A percentile compares a stretch with the other conserved stretches of the same genome.
Conservation (phyloP, 2,329 filamentous ascomycete species). For the Pseudogymnoascus sp. region DNA sequence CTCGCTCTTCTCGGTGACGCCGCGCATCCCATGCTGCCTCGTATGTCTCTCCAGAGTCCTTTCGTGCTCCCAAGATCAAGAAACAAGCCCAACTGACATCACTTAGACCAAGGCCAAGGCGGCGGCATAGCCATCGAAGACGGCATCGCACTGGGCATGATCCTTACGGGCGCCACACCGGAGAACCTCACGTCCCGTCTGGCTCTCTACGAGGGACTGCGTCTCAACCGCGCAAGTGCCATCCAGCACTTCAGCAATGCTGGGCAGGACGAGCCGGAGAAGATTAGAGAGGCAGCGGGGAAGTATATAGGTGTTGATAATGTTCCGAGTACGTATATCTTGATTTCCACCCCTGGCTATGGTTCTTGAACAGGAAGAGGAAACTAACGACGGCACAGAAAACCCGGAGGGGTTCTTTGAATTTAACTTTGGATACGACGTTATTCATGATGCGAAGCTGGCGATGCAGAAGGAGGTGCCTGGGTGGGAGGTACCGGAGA, state of each 20-base stretch:
- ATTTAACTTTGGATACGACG: slow-evolving; percentile 26
- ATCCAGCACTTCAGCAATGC: slow-evolving; percentile 36
- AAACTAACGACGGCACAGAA: slow-evolving; percentile 14
- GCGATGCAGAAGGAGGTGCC: slow-evolving; percentile 12
- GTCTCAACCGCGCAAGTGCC: slow-evolving; percentile 27
- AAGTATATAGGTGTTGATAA: slow-evolving; percentile 24
- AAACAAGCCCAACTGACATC: neutral
- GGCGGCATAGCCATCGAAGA: slow-evolving; percentile 31
- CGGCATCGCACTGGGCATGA: slow-evolving; percentile 27
- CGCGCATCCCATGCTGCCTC: slow-evolving; percentile 24
- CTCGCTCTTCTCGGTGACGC: slow-evolving; percentile 22
- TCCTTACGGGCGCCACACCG: slow-evolving; percentile 16
- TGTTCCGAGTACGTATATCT: slow-evolving; percentile 26
- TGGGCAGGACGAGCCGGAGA: slow-evolving; percentile 27
- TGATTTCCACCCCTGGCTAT: neutral
- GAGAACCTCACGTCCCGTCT: slow-evolving; percentile 21
- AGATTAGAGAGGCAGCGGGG: slow-evolving; percentile 26
- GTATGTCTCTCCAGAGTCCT: slow-evolving; percentile 9
- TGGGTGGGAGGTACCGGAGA: slow-evolving; percentile 16
- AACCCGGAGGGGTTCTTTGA: slow-evolving; percentile 23
- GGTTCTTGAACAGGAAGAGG: neutral
- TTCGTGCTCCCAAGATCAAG: neutral
- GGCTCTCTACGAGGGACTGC: slow-evolving; percentile 26
- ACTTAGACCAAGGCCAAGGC: slow-evolving; percentile 27
- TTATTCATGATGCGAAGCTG: slow-evolving; percentile 16